phyloP scores from a whole-genome alignment of 2,329 filamentous ascomycete species.

The Colletotrichum chrysophilum region DNA sequence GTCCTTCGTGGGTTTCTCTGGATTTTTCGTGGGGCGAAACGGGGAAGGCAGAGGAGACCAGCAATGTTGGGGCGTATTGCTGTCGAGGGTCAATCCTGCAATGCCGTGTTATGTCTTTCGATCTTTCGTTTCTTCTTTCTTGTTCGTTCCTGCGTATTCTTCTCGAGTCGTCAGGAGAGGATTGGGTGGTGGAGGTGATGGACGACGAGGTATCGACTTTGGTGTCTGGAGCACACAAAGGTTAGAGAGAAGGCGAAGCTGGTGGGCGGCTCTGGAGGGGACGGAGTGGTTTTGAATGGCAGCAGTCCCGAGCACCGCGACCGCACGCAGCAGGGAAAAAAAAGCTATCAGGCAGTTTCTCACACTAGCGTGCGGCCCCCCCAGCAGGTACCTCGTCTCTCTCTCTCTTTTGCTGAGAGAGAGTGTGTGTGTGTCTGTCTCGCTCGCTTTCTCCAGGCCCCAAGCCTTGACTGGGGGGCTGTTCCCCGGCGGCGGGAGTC shows the following conservation, averaged over 20 bases:
- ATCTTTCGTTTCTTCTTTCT: not conserved
- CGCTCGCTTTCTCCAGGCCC: not conserved
- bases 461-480: not conserved
- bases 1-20: slow-evolving; percentile 6
- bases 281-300: slow-evolving; percentile 24
- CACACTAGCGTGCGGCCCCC: not conserved
- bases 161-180: not conserved
- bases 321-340: slow-evolving; percentile 14
- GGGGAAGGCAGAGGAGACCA: slow-evolving; percentile 4
- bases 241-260: slow-evolving; percentile 1
- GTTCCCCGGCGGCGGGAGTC: slow-evolving; percentile 18
- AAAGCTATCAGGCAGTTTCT: slow-evolving; percentile 15
- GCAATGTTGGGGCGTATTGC: not conserved
- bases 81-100: slow-evolving; percentile 13
- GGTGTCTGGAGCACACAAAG: slow-evolving; percentile 23
- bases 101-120: slow-evolving; percentile 4
- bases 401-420: not conserved
- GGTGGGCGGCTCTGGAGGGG: slow-evolving; percentile 19
- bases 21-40: slow-evolving; percentile 2
- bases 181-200: not conserved
- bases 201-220: slow-evolving; percentile 5
- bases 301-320: slow-evolving; percentile 5
- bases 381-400: not conserved
- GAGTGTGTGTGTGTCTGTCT: not conserved
- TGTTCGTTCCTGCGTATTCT: not conserved